These are phyloP conservation scores for Yarrowia sp. DNA, from an alignment of 805 yeast species.

Conservation along the genomic window DNA sequence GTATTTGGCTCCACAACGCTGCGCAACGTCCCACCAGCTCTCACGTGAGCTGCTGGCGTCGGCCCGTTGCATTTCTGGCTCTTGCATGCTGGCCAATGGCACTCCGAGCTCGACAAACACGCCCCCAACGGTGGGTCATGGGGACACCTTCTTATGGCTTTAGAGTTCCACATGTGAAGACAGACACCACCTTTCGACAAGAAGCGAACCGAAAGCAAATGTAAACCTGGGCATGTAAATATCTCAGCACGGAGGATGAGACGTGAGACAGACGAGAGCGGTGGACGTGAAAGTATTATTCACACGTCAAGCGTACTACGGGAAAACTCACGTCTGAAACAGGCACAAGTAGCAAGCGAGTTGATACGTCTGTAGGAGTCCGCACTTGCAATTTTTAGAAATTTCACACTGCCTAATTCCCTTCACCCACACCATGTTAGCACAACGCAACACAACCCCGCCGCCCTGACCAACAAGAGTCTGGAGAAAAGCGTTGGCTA, in stretches of 20 bases:
- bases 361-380: too few species aligned
- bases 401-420: too few species aligned
- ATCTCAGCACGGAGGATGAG: background rate
- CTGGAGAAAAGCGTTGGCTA: constrained; percentile 14
- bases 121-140: constrained; percentile 25
- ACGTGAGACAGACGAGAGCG: constrained; percentile 1
- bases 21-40: background rate
- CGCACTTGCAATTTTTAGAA: background rate
- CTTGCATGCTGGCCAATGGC: background rate
- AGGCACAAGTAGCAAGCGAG: too few species aligned
- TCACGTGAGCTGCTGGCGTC: background rate
- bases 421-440: background rate
- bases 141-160: constrained; percentile 14
- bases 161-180: constrained; percentile 18
- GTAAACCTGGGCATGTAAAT: constrained; percentile 11
- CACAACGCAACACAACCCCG: constrained; percentile 10
- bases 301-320: too few species aligned
- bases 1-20: constrained; percentile 10
- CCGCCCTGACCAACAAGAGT: constrained; percentile 13
- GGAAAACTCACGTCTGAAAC: too few species aligned
- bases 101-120: background rate
- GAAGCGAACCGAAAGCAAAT: constrained; percentile 13
- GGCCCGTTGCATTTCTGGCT: background rate
- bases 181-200: background rate
- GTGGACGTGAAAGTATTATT: too few species aligned